phyloP scores from a whole-genome alignment of 164 flowering plant species.

The Piper longum region DNA sequence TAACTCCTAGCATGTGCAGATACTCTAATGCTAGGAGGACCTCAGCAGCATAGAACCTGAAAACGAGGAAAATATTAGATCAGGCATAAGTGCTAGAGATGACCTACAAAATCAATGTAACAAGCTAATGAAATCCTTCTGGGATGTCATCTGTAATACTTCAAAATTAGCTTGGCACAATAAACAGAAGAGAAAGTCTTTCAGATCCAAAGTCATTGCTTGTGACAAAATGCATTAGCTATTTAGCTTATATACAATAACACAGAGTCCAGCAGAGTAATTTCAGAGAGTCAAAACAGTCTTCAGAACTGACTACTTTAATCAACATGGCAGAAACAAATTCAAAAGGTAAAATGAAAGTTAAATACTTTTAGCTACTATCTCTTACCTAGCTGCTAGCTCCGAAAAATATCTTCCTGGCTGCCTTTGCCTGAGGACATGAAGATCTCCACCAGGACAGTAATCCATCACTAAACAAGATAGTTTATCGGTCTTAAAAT shows the following conservation, averaged over 20 bases:
- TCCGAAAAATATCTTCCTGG: conserved; percentile 47
- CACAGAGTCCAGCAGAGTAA: neutral
- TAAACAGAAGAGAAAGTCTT: too few species aligned
- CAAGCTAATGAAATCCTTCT: neutral
- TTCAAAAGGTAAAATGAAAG: too few species aligned
- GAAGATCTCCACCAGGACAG: conserved; percentile 88
- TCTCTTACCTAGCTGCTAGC: conserved; percentile 55
- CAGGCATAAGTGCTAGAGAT: neutral
- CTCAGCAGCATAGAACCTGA: conserved; percentile 84
- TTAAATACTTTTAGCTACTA: neutral
- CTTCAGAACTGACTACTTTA: too few species aligned
- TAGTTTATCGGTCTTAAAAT: conserved; percentile 50
- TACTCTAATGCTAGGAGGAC: conserved; percentile 82
- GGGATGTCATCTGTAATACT: too few species aligned
- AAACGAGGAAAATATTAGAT: conserved; percentile 4
- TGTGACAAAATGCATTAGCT: neutral
- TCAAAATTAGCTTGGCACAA: too few species aligned
- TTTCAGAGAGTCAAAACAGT: too few species aligned
- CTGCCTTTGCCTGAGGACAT: conserved; percentile 74
- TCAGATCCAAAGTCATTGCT: neutral
- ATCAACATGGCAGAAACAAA: too few species aligned
- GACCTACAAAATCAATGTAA: too few species aligned
- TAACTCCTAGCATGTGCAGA: conserved; percentile 89
- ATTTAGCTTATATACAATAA: too few species aligned
- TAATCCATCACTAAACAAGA: conserved; percentile 85